Base-by-base conservation (phyloP, 1,284 basidiomycete species). In the Cutaneotrichosporon sp. region DNA sequence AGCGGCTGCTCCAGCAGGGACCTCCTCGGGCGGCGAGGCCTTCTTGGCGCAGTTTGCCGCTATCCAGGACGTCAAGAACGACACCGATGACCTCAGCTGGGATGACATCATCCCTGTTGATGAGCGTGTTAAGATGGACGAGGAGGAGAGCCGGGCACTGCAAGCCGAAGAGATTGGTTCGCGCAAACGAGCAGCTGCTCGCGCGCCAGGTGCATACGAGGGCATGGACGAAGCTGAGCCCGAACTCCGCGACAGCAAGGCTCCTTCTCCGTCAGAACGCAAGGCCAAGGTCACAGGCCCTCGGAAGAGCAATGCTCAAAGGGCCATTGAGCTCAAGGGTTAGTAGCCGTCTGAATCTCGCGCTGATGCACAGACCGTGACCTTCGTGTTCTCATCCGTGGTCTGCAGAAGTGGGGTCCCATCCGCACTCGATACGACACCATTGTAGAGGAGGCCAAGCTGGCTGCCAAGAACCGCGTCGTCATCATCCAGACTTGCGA, bases 81-180 rank as follows among this genome's bases (percentile, higher is more conserved):
- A 77, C 61, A 63, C 68, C 14, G 72, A 73, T 34, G 93, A 96
- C 81, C 91, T 98, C 85, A 92, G 83, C 76, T 99, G 97, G 97
- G 97, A 99, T 76, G 97, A 99, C 71, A 99, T 99, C 76, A 99
- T 99, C 72, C 97, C 97, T 9, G 81, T 90, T 13, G 92, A 96
- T 46, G 93, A 95, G 74, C 89, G 97, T 8, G 88, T 90, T 77
- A 89, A 88, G 78, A 87, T 90, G 56, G 91, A 95, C 68, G 86
- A 87, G 56, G 92, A 94, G 70, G 92, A 92, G 69, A 73, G 70
- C 31, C 69, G 73, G 40, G 77, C 78, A 10, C 72, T 80, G 31
- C 70, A 70, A 65, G 78, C 72, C 52, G 90, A 88, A 70, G 86
- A 88, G 67, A 71, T 64, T 56, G 68, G 69, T 5, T 65, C 73